Evolutionary conservation across 75 land plant species (phyloP), one percentile per base, ranked within the genome.

Genomic region (Pinus tabuliformis): DNA sequence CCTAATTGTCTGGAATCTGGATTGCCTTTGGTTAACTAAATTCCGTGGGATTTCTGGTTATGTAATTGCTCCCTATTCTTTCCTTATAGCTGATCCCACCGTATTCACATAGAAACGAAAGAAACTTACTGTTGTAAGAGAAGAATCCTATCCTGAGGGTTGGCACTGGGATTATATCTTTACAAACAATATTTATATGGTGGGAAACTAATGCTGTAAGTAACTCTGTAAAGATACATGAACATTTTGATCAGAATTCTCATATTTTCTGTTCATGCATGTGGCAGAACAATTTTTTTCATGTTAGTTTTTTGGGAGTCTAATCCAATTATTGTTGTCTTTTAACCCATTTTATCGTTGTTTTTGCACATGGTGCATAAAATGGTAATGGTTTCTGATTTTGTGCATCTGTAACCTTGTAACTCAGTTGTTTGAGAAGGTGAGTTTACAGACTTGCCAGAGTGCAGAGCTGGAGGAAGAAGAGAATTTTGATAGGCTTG

Each of bases 361-460:
- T 20, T 39, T 68, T 20, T 68, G 20, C 42, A 12, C 8, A 45
- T 39, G 54, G 8, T 42, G 49, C 8, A 36, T 3, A 66, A 68
- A 68, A 68, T 45, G 20, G 54, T 21, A 39, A 68, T 17, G 1
- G 52, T 42, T 42, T 42, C 52, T 68, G 22, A 68, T 42, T 68
- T 68, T 68, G 24, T 42, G 72, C 24, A 68, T 68, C 3, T 68
- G 45, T 49, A 49, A 49, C 21, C 21, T 74, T 73, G 6, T 72
- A 39, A 22, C 7, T 28, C 37, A 94, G 95, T 72, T 87, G 58
- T 87, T 71, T 82, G 96, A 95, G 80, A 93, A 78, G 77, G 96
- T 93, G 20, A 95, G 98, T 80, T 85, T 95, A 56, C 98, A 95
- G 49, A 86, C 81, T 45, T 93, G 96, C 77, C 71, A 80, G 28